These are phyloP conservation scores for Harringtonia aguacate DNA, from an alignment of 2,329 filamentous ascomycete genomes.

Conservation along the genomic window DNA sequence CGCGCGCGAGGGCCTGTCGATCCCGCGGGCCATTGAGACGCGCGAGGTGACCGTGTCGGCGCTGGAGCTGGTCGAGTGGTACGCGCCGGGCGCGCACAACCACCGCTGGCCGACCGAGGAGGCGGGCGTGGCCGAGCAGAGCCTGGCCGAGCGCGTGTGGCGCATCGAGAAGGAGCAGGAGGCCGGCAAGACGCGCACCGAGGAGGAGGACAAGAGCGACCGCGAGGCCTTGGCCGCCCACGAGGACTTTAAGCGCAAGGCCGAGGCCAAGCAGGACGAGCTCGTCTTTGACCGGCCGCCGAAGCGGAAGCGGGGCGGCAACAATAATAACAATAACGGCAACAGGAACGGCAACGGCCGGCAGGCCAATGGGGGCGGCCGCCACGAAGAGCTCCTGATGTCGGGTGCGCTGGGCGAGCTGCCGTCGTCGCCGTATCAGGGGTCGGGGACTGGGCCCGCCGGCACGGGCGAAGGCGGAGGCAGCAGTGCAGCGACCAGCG, in stretches of 20 bases:
- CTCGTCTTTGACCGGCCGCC: constrained; percentile 40
- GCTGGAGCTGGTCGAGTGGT: constrained; percentile 75
- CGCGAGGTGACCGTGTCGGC: constrained; percentile 68
- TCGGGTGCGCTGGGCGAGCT: constrained; percentile 44
- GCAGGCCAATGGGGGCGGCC: too few species aligned
- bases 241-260: constrained; percentile 46
- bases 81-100: constrained; percentile 68
- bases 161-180: constrained; percentile 48
- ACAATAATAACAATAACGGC: neutral
- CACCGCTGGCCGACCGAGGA: constrained; percentile 74
- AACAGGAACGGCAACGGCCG: neutral
- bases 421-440: constrained; percentile 26
- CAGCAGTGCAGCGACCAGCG: too few species aligned
- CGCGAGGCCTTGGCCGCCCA: constrained; percentile 43
- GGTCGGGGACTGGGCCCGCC: too few species aligned
- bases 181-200: constrained; percentile 34
- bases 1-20: constrained; percentile 75
- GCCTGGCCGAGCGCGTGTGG: constrained; percentile 63
- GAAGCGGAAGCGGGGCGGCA: constrained; percentile 22
- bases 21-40: constrained; percentile 75
- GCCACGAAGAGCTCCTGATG: constrained; percentile 34
- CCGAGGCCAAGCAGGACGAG: constrained; percentile 46
- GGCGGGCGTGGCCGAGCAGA: constrained; percentile 63
- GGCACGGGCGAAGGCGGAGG: too few species aligned
- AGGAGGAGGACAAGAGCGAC: constrained; percentile 45